Evolutionary conservation across 305 asterid species (phyloP), one percentile per base, ranked within the genome.

Genomic region (Fraxinus floribunda): DNA sequence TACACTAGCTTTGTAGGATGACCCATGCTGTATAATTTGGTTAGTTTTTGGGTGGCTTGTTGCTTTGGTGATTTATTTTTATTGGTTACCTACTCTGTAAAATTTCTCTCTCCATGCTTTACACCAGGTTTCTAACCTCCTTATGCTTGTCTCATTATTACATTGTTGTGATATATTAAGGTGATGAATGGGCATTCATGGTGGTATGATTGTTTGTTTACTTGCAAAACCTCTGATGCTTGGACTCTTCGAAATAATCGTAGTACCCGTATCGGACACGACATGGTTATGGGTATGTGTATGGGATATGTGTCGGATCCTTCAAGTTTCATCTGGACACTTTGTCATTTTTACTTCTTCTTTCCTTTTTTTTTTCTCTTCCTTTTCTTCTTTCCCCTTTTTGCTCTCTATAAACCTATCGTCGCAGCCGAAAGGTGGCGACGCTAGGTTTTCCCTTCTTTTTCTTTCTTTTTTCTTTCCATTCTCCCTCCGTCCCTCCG

Each of bases 81-180:
- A 32, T 30, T 13, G 41, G 22, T 70, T 29, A 1, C 22, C 22
- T 70, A 70, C 22, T 29, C 15, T 70, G 20, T 70, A 30, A 11
- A 4, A 10, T 11, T 29, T 26, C 1, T 30, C 15, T 29, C 11
- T 15, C 29, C 35, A 22, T 20, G 6, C 34, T 64, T 64, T 64
- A 24, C 73, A 8, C 35, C 35, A 64, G 73, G 73, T 64, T 64
- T 64, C 73, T 10, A 26, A 64, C 44, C 39, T 71, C 41, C 36
- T 29, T 22, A 32, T 44, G 32, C 77, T 22, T 49, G 78, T 77
- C 22, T 16, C 7, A 39, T 22, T 24, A 20, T 73, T 49, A 80
- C 38, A 11, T 35, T n/a, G 62, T 83, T 36, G 66, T 29, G 82
- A 74, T 66, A 64, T 75, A 15, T 41, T 64, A 83, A 64, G 79